Conservation (phyloP, 164 flowering plant species). For the Sedum album region DNA sequence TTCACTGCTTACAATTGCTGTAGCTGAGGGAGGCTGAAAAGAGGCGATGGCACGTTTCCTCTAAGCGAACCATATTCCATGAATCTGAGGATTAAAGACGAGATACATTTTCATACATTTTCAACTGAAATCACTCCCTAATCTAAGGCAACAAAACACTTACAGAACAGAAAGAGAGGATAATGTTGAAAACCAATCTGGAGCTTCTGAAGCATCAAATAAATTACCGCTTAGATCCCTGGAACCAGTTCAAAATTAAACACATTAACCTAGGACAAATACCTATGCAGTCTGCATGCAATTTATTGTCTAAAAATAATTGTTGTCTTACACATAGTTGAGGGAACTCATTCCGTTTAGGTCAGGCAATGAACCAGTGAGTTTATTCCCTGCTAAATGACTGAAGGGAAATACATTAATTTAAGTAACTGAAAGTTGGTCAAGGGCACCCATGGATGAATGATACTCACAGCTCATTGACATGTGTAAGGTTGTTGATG, state of each 20-base stretch:
- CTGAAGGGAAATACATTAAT: constrained; percentile 19
- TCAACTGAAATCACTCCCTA: background rate
- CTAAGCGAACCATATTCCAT: constrained; percentile 11
- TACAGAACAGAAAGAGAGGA: constrained; percentile 54
- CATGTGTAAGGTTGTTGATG: constrained; percentile 41
- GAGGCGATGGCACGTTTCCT: constrained; percentile 43
- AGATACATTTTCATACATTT: background rate
- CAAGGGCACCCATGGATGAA: background rate
- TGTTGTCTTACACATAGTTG: constrained; percentile 37
- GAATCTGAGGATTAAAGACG: background rate
- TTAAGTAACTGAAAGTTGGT: background rate
- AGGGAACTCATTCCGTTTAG: constrained; percentile 44
- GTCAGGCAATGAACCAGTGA: constrained; percentile 46
- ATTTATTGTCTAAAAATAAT: background rate
- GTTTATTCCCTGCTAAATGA: constrained; percentile 40
- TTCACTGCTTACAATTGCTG: constrained; percentile 11
- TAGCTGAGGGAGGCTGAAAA: constrained; percentile 60
- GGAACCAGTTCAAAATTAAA: constrained; percentile 31
- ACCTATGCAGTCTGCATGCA: background rate
- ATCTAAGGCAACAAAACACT: constrained; percentile 5
- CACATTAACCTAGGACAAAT: constrained; percentile 19
- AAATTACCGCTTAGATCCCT: constrained; percentile 71
- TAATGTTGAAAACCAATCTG: constrained; percentile 41
- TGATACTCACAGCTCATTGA: constrained; percentile 39
- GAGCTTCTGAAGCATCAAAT: constrained; percentile 35